Base-by-base conservation (phyloP, 2,329 filamentous ascomycete species). In the Kalmusia sp. region DNA sequence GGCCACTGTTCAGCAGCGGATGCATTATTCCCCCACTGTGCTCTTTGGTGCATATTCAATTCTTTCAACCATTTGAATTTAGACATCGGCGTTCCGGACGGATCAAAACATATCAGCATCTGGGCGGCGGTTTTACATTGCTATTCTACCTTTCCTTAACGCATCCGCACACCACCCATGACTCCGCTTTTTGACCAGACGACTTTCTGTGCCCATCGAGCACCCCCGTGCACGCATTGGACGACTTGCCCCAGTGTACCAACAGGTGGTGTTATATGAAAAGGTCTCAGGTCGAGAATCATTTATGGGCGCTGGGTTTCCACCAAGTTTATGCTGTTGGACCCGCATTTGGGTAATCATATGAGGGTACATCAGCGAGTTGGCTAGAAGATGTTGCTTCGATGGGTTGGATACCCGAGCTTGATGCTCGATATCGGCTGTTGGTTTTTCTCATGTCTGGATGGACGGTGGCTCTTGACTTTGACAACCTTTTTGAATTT, bases 1-100 rank as follows among this genome's bases (percentile, higher is more conserved):
- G 49, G 51, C 56, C 59, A 53, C 44, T 59, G 44, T 57, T 62
- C 49, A 53, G 54, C 51, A 58, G 60, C 58, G 57, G 54, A 61
- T 57, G 61, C 64, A 67, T 68, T 59, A 64, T 64, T 68, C 62
- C 58, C 59, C 55, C 39, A 57, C 49, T 44, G 30, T 47, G 39
- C 52, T 58, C 49, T 59, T 53, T 44, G 46, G 49, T 57, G 58
- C 57, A 50, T 47, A 49, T 45, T 45, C n/a, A 22, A 25, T 45
- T 34, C 34, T 27, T 47, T 28, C 14, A 22, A 14, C 19, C 6
- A 19, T n/a, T 46, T 35, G 30, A 28, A 14, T 44, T 46, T 56
- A 56, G 54, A 56, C 45, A 46, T 39, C 35, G 54, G 54, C 54
- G 54, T 56, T 56, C 28, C 46, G 49, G 44, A 40, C 28, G 41